These are phyloP conservation scores for Corymbia maculata DNA, from an alignment of 345 rosid genomes.

Conservation along the genomic window DNA sequence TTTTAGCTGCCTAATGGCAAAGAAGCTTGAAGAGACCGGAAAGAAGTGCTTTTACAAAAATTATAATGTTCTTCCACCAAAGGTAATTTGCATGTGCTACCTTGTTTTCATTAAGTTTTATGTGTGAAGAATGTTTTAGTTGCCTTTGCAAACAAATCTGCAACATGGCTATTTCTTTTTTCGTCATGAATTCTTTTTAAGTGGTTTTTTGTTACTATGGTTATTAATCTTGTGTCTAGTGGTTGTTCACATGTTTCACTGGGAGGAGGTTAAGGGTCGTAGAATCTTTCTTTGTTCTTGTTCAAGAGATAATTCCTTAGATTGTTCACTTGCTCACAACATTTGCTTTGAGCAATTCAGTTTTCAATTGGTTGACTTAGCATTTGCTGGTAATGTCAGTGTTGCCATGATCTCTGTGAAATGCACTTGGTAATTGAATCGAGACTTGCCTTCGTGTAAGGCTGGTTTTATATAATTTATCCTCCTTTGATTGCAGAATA, in stretches of 20 bases:
- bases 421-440: too few relatives aligned
- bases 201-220: neutral
- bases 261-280: neutral
- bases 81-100: conserved; percentile 30
- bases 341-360: too few relatives aligned
- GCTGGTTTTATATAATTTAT: neutral
- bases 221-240: neutral
- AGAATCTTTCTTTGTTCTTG: neutral
- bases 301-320: neutral
- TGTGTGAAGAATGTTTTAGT: neutral
- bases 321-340: neutral
- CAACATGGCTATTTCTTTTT: neutral
- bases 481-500: conserved; percentile 30
- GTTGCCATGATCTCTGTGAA: too few relatives aligned
- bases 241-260: neutral
- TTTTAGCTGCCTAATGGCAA: conserved; percentile 68
- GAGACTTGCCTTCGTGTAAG: too few relatives aligned
- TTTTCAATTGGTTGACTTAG: neutral
- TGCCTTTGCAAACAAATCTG: neutral
- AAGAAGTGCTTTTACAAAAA: conserved; percentile 73
- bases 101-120: neutral
- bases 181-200: neutral
- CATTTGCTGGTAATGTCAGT: neutral
- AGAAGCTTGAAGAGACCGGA: conserved; percentile 69
- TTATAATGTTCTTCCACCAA: conserved; percentile 52